Evolutionary conservation across 2,329 filamentous ascomycete species (phyloP).

Genomic region (Lachnellula subtilissima): DNA sequence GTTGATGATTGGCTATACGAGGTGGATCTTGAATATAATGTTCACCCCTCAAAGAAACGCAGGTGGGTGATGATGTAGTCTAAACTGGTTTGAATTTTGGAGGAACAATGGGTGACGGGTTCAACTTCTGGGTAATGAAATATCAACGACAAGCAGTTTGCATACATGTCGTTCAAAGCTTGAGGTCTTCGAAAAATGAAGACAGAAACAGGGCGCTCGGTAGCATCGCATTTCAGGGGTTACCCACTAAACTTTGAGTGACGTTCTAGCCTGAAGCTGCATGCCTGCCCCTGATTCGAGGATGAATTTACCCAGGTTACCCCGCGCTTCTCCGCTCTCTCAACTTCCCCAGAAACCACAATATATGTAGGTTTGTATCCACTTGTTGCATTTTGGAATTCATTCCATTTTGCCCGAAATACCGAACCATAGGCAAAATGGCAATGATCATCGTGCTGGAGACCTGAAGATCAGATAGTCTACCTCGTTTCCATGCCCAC

Average conservation of each 20-base stretch:
- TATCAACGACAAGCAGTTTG: neutral
- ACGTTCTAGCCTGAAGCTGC: slow-evolving; percentile 1
- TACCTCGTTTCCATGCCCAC: neutral
- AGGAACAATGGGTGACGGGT: too few relatives aligned
- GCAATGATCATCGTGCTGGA: neutral
- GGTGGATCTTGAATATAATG: too few relatives aligned
- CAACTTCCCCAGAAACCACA: neutral
- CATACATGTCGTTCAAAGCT: neutral
- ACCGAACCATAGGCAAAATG: neutral
- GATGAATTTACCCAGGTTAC: slow-evolving; percentile 3
- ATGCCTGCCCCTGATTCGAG: neutral
- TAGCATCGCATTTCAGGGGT: neutral
- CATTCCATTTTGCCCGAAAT: neutral
- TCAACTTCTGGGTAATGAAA: too few relatives aligned
- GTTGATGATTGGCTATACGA: too few relatives aligned
- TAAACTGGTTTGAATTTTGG: too few relatives aligned
- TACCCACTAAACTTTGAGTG: neutral
- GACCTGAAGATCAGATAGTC: neutral
- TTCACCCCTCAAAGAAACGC: too few relatives aligned
- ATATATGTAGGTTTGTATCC: neutral
- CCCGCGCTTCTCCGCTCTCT: neutral
- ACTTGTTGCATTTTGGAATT: neutral
- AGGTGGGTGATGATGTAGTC: too few relatives aligned
- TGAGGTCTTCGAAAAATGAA: neutral
- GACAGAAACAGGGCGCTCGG: neutral